These are phyloP conservation scores for Pseudocercospora fuligena DNA, from an alignment of 2,329 filamentous ascomycete genomes.

Conservation along the genomic window DNA sequence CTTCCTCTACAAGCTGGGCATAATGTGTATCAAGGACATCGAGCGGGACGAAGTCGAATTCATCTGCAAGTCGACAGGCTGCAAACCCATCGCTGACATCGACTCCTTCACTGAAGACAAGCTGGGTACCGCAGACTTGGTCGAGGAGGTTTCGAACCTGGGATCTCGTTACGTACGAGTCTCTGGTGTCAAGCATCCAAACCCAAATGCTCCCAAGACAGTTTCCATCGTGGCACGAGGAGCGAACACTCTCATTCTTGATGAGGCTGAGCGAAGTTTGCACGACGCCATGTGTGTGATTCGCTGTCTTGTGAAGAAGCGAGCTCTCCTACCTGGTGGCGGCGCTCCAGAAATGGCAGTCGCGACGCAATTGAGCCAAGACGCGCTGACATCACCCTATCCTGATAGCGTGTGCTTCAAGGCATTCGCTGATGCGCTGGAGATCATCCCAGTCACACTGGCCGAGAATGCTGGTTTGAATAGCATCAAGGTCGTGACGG, in stretches of 20 bases:
- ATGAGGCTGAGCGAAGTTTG: constrained; percentile 94
- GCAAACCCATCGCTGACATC: constrained; percentile 97
- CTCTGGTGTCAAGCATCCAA: constrained; percentile 79
- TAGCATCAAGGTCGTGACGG: constrained; percentile 98
- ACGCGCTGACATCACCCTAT: constrained; percentile 80
- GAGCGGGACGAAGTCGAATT: constrained; percentile 99
- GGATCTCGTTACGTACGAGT: constrained; percentile 95
- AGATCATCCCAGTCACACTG: constrained; percentile 94
- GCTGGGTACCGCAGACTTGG: constrained; percentile 87
- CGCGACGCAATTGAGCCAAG: constrained; percentile 80
- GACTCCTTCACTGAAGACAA: constrained; percentile 99
- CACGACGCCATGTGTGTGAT: constrained; percentile 98
- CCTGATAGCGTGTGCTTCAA: constrained; percentile 99
- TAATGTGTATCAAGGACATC: constrained; percentile 94
- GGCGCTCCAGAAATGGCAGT: constrained; percentile 97
- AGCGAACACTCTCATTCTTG: constrained; percentile 90
- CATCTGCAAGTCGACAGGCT: constrained; percentile 98
- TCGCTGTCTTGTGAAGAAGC: constrained; percentile 98
- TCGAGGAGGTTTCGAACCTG: constrained; percentile 87
- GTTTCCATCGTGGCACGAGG: constrained; percentile 94
- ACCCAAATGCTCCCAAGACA: constrained; percentile 68
- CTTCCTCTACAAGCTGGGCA: constrained; percentile 96
- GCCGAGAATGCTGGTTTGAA: constrained; percentile 98
- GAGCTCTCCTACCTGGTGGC: constrained; percentile 95
- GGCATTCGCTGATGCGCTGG: constrained; percentile 95